phyloP scores from a whole-genome alignment of 2,329 filamentous ascomycete genomes.

The Cladosporium oxysporum region DNA sequence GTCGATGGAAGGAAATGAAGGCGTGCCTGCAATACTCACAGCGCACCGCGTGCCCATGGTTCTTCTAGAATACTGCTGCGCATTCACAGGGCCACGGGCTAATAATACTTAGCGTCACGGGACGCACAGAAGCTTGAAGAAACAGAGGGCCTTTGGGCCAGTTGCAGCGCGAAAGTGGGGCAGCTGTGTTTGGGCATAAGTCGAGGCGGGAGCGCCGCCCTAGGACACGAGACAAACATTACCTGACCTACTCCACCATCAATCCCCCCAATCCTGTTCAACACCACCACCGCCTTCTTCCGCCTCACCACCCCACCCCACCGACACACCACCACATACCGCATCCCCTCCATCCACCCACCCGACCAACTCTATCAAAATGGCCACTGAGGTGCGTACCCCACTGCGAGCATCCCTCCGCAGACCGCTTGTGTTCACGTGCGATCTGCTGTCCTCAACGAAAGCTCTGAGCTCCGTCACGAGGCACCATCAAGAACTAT shows the following conservation, averaged over 20 bases:
- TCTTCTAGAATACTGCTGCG: conserved; percentile 2
- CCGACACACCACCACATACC: neutral
- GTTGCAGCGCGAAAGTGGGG: neutral
- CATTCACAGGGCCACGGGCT: neutral
- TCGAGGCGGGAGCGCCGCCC: neutral
- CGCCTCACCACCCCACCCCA: conserved; percentile 10
- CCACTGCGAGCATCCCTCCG: conserved; percentile 39
- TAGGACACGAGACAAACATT: neutral
- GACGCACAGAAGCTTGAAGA: conserved; percentile 1
- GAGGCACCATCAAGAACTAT: conserved; percentile 20
- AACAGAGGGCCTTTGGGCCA: conserved; percentile 1
- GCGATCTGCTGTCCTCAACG: conserved; percentile 27
- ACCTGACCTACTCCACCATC: neutral
- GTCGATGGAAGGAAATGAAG: conserved; percentile 4
- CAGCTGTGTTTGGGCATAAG: conserved; percentile 3
- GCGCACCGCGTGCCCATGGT: neutral
- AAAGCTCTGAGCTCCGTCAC: conserved; percentile 34
- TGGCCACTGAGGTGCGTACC: conserved; percentile 65
- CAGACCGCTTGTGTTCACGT: conserved; percentile 23
- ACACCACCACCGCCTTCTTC: neutral
- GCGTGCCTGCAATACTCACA: neutral
- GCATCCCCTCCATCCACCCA: neutral
- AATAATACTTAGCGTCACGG: conserved; percentile 9
- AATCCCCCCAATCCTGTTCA: conserved; percentile 1
- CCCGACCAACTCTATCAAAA: conserved; percentile 40